Base-by-base conservation (phyloP, 139 green algal genomes). In the Ostreobium quekettii region DNA sequence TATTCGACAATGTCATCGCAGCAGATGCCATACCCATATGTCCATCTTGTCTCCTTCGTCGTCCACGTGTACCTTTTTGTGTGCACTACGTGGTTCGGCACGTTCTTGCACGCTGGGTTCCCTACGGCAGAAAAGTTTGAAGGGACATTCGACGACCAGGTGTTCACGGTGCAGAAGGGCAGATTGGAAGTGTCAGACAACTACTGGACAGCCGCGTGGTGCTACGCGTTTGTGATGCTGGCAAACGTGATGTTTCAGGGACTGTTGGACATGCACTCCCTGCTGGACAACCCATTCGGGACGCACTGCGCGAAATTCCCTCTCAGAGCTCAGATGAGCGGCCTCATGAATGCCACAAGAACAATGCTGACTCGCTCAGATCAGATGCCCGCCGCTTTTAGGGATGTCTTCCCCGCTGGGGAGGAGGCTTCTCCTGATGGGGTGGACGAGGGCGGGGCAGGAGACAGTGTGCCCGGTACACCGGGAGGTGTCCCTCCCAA, bases 211-310 rank as follows among this genome's bases (percentile, higher is more conserved):
- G 24, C 47, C 8, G 28, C 31, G 11, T 66, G 59, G 59, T 66
- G 59, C 29, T 66, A 66, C 31, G 24, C 24, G 5, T 42, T 66
- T 6, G 8, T 66, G 24, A 39, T 7, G 4, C 5, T 42, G 5
- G 59, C 59, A 7, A 66, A 66, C 31, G 15, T 66, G 19, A 53
- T 19, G 42, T 53, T 53, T 53, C 42, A 53, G 42, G 42, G 71
- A 11, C 64, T 77, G 29, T 47, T 77, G 35, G 59, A 77, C 64
- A 77, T 77, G 36, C 71, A 77, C 56, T 53, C 66, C 6, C 53
- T 77, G 3, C 64, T 77, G 30, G 71, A 77, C 53, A 77, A 77
- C 37, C 71, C 71, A 28, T 77, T 73, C 36, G 71, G 71, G 5
- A 24, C 39, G 8, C 71, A 77, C 64, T 69, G 64, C 36, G 39